Conservation (phyloP, 306 rosid species). For the Dalbergia cultrata region DNA sequence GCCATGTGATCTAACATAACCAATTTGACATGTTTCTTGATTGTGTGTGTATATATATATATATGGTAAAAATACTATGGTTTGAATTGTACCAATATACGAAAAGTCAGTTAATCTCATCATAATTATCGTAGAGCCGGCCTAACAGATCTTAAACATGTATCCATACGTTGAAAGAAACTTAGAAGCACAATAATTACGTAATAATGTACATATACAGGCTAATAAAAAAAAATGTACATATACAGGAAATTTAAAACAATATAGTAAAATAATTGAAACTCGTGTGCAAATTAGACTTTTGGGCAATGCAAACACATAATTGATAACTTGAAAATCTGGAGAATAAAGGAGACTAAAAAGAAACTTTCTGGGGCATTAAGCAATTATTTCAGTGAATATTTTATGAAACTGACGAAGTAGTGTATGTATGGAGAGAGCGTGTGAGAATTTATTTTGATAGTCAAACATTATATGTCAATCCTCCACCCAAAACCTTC, state of each 20-base stretch:
- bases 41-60: not conserved
- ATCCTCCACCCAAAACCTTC: too few species aligned
- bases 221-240: too few species aligned
- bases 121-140: constrained; percentile 10
- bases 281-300: not conserved
- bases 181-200: not conserved
- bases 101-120: not conserved
- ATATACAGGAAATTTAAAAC: not conserved
- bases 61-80: constrained; percentile 3
- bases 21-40: constrained; percentile 15
- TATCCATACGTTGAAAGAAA: not conserved
- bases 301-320: not conserved
- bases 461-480: too few species aligned
- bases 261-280: not conserved
- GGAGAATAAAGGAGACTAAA: not conserved
- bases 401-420: constrained; percentile 7
- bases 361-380: constrained; percentile 15
- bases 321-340: not conserved
- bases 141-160: constrained; percentile 8
- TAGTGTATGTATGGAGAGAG: too few species aligned
- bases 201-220: not conserved
- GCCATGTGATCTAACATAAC: constrained; percentile 37
- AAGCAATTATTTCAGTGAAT: constrained; percentile 25
- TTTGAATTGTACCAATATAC: not conserved
- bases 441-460: too few species aligned